Base-by-base conservation (phyloP, 2,329 filamentous ascomycete genomes). In the Neofusicoccum sp. region DNA sequence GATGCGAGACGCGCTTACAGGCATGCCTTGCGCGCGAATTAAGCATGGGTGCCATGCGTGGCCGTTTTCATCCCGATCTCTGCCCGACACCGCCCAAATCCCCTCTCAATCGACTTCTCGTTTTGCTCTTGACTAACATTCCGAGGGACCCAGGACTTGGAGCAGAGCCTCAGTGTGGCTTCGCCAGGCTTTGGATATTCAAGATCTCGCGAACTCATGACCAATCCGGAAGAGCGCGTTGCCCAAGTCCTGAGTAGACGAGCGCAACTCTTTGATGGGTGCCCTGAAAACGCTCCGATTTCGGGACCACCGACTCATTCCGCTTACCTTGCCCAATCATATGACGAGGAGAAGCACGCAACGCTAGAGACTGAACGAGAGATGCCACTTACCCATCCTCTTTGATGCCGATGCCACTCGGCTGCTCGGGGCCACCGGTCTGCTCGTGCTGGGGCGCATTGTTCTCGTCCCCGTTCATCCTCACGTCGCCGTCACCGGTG, bases 331-430 rank as follows among this genome's bases (percentile, higher is more conserved):
- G 7, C 37, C n/a, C 22, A 34, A 39, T 16, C 9, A n/a, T 29
- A 16, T 47, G 41, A 43, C 11, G 33, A 29, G 59, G 29, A 41
- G 39, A 36, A 47, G 39, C 22, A 47, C 31, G 41, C 22, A 37
- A 28, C 2, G n/a, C 2, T 14, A 45, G 7, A 34, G 37, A 54
- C 29, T 9, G 28, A 62, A 22, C 36, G 22, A 56, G 56, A 48
- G 22, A 12, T 2, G 8, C 5, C 2, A 77, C 92, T 93, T 88
- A 96, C 92, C 92, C 92, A 75, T 96, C 92, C 86, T 96, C 92
- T 79, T 96, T 96, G 63, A 93, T 91, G 65, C 88, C 89, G 66
- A 90, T 87, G 65, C 79, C 78, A 37, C 78, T 78, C 65, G 81
- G 79, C 62, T 81, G 76, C 56, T 80, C 77, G 36, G 79, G 75